Conservation (phyloP, 2,329 filamentous ascomycete species). For the Apiospora hydei region DNA sequence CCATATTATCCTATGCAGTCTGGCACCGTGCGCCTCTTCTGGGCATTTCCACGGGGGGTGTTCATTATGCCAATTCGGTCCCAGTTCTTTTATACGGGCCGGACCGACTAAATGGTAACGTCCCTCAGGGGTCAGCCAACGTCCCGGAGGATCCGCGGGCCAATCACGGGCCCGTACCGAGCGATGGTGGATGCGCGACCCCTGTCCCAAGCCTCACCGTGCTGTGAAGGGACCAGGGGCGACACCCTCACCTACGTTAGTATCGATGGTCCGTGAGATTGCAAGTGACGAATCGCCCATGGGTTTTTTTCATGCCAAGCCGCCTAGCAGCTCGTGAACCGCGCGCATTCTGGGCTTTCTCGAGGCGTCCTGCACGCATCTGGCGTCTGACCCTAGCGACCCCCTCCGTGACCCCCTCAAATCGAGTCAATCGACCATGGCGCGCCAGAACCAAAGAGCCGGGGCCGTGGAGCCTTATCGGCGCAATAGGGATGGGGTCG, state of each 20-base stretch:
- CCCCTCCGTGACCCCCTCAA: neutral
- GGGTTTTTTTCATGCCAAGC: neutral
- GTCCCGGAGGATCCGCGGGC: neutral
- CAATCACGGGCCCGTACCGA: neutral
- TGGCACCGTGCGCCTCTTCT: neutral
- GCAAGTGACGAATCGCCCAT: slow-evolving; percentile 4
- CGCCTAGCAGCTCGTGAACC: neutral
- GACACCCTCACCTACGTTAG: neutral
- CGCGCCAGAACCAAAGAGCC: neutral
- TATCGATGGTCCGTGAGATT: slow-evolving; percentile 12
- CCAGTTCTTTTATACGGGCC: neutral
- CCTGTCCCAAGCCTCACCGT: neutral
- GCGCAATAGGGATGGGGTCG: neutral
- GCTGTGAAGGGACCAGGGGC: neutral
- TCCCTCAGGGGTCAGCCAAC: neutral
- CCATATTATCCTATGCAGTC: neutral
- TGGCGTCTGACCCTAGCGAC: neutral
- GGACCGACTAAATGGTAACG: neutral
- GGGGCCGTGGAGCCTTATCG: neutral
- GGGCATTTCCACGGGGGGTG: neutral
- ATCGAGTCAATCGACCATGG: neutral
- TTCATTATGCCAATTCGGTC: neutral
- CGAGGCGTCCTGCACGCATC: neutral
- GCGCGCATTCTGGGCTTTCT: neutral
- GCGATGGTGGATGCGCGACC: neutral